Evolutionary conservation across 192 early-diverging fungal species (phyloP).

Genomic region (Coemansia sp.): DNA sequence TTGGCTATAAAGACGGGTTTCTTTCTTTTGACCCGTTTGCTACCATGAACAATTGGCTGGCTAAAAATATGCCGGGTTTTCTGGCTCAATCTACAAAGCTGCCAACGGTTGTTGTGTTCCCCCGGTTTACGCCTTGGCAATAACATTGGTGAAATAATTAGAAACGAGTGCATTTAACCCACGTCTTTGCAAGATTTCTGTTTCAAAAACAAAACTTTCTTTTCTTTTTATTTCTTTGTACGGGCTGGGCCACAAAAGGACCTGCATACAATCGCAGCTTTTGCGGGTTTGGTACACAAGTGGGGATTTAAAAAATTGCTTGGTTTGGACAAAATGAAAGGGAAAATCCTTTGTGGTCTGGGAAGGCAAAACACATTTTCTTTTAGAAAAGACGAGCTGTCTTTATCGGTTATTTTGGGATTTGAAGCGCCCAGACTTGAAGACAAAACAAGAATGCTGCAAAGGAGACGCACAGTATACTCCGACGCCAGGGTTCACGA

Average conservation of each 20-base stretch:
- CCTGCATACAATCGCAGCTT: not conserved
- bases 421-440: not conserved
- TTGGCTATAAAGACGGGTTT: not conserved
- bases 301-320: not conserved
- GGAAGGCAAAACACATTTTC: not conserved
- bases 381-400: not conserved
- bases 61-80: not conserved
- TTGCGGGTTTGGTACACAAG: not conserved
- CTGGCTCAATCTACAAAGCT: not conserved
- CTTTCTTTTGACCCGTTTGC: not conserved
- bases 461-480: constrained; percentile 3
- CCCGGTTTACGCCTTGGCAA: not conserved
- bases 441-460: not conserved
- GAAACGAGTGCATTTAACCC: not conserved
- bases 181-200: not conserved
- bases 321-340: not conserved
- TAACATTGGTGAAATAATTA: not conserved
- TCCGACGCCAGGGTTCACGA: constrained; percentile 2
- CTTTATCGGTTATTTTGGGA: constrained; percentile 3
- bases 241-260: not conserved
- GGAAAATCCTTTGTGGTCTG: not conserved
- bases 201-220: not conserved
- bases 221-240: not conserved
- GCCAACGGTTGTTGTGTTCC: not conserved
- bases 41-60: not conserved